Conservation (phyloP, 805 yeast genomes). For the Candida easanensis region DNA sequence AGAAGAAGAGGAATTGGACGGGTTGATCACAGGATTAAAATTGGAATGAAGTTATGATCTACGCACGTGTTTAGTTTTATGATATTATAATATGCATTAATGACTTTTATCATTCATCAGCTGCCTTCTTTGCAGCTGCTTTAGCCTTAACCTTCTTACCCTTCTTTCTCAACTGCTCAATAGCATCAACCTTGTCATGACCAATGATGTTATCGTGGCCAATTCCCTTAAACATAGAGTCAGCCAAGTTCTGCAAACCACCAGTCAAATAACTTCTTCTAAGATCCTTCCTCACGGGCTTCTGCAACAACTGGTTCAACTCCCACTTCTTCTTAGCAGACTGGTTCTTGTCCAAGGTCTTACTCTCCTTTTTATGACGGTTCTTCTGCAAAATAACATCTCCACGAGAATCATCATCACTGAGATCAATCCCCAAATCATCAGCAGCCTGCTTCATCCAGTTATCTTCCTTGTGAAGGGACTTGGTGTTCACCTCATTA, state of each 20-base stretch:
- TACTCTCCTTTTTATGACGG: conserved; percentile 51
- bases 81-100: not conserved
- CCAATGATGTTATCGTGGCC: conserved; percentile 73
- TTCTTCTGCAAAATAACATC: conserved; percentile 66
- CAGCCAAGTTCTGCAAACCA: conserved; percentile 76
- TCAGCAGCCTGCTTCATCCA: conserved; percentile 93
- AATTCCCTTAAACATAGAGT: conserved; percentile 63
- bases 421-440: conserved; percentile 78
- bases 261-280: conserved; percentile 77
- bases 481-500: conserved; percentile 55
- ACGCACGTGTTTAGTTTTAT: not conserved
- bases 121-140: not conserved
- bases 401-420: conserved; percentile 71
- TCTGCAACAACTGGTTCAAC: conserved; percentile 48
- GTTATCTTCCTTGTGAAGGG: conserved; percentile 62
- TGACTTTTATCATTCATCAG: conserved; percentile 1
- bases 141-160: conserved; percentile 5
- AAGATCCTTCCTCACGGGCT: conserved; percentile 58
- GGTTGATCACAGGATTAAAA: conserved; percentile 8
- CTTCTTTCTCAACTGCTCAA: conserved; percentile 49
- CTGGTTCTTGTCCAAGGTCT: conserved; percentile 51
- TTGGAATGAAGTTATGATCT: not conserved
- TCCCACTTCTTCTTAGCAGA: conserved; percentile 45
- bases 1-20: conserved; percentile 20
- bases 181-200: conserved; percentile 62